These are phyloP conservation scores for Wickerhamiella brachini DNA, from an alignment of 805 yeast genomes.

Conservation along the genomic window DNA sequence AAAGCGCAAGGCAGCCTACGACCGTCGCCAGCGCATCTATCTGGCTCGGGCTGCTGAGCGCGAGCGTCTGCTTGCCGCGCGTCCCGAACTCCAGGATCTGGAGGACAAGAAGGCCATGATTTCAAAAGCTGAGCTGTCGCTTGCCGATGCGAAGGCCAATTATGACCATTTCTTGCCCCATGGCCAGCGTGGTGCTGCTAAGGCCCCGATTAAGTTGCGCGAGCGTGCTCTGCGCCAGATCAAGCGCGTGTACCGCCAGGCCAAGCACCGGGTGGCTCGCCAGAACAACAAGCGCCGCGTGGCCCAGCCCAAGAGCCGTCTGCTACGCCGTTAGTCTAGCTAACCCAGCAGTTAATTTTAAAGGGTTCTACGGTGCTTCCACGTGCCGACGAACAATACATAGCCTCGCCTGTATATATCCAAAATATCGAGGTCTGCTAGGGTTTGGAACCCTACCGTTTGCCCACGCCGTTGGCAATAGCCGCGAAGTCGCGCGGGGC, in stretches of 20 bases:
- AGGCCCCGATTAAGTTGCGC: constrained; percentile 20
- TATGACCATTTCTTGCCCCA: constrained; percentile 19
- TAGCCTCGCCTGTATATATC: background rate
- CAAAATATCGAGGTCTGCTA: background rate
- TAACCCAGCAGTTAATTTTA: background rate
- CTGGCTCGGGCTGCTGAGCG: constrained; percentile 8
- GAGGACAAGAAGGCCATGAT: constrained; percentile 13
- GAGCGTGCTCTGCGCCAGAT: constrained; percentile 18
- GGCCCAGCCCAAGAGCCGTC: constrained; percentile 14
- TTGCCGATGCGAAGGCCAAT: constrained; percentile 13
- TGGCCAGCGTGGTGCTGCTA: constrained; percentile 21
- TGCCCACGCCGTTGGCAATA: no score
- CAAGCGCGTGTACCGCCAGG: constrained; percentile 17
- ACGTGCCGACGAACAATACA: background rate
- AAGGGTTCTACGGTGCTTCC: background rate
- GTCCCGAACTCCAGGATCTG: constrained; percentile 17
- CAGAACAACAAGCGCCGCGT: constrained; percentile 18
- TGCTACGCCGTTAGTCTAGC: background rate
- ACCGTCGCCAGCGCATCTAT: constrained; percentile 3
- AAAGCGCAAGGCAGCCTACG: constrained; percentile 2
- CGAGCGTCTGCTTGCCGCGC: constrained; percentile 9
- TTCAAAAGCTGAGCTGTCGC: constrained; percentile 13
- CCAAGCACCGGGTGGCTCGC: constrained; percentile 16
- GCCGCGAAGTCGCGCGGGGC: no score
- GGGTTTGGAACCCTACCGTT: background rate